Evolutionary conservation across 495 filamentous ascomycete genomes (phyloP), one percentile per base, ranked within the genome.

Genomic region (Staphylotrichum longicolle): DNA sequence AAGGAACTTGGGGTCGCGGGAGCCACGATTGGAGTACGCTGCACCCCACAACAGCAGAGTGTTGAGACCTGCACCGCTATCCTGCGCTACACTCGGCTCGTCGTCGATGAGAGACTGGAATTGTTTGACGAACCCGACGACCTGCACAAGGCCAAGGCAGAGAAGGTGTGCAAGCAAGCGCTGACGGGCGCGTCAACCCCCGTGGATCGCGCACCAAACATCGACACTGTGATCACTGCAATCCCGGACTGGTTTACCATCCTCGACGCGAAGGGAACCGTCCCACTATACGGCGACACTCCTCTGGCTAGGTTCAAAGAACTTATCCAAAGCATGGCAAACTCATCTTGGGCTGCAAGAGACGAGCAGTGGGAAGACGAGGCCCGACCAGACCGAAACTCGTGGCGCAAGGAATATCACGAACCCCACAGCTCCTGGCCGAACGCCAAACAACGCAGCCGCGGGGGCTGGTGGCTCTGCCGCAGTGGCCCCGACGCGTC

Each of bases 391-490:
- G 53, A 48, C 37, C 54, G 56, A 49, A 30, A 44, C 35, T 12
- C 52, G 10, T 71, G 67, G 67, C 66, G 59, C 39, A 71, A 73
- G 61, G 32, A 73, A 0, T 76, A 67, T 63, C 78, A 80, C 37
- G 60, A 73, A 0, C 68, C 70, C 2, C 30, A 66, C 12, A 57
- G 58, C 0, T 61, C 55, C 47, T 80, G 77, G 78, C 63, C 48
- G 7, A 62, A 58, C 12, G 32, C 59, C 2, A 55, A 62, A n/a
- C 68, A 64, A 46, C 68, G 63, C 33, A 33, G 45, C 37, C 8
- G 47, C 0, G 73, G 72, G 4, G 78, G 78, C 0, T 79, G 69
- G 72, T 79, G 78, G 78, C 67, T 63, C 7, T 80, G 78, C 57
- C 63, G 71, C 27, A 66, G 55, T n/a, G 73, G 68, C 11, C 61